A percentile compares a stretch with the other conserved stretches of the same genome.
These are phyloP conservation scores for Yarrowia galli DNA, from an alignment of 1,139 yeast species.

Conservation along the genomic window DNA sequence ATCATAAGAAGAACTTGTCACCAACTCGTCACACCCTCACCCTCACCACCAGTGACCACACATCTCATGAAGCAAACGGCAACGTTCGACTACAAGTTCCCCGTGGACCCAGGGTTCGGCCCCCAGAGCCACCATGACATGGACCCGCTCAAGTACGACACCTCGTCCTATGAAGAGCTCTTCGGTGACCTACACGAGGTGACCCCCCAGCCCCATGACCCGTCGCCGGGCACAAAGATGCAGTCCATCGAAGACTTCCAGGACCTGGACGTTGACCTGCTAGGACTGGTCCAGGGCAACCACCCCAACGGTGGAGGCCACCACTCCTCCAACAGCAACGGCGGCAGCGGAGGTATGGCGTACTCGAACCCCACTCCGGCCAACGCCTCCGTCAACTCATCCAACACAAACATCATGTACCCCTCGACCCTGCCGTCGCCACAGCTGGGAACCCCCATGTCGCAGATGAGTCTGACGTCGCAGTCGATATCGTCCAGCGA, in stretches of 20 bases:
- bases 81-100: constrained; percentile 38
- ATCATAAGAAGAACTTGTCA: constrained; percentile 8
- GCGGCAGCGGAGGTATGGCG: background rate
- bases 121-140: constrained; percentile 7
- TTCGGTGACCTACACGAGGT: constrained; percentile 30
- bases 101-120: constrained; percentile 30
- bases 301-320: constrained; percentile 4
- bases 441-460: constrained; percentile 30
- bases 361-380: constrained; percentile 14
- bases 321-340: background rate
- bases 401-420: constrained; percentile 34
- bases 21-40: background rate
- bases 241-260: constrained; percentile 38
- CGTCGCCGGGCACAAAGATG: constrained; percentile 7
- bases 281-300: constrained; percentile 38
- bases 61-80: constrained; percentile 20
- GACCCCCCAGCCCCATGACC: constrained; percentile 35
- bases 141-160: constrained; percentile 29
- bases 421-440: constrained; percentile 33
- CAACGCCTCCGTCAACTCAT: constrained; percentile 19
- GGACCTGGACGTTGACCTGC: constrained; percentile 37
- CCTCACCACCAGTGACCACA: background rate
- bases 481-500: constrained; percentile 36
- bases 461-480: constrained; percentile 36
- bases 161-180: constrained; percentile 29